Base-by-base conservation (phyloP, 257 asterid genomes). In the Nicotiana sylvestris region DNA sequence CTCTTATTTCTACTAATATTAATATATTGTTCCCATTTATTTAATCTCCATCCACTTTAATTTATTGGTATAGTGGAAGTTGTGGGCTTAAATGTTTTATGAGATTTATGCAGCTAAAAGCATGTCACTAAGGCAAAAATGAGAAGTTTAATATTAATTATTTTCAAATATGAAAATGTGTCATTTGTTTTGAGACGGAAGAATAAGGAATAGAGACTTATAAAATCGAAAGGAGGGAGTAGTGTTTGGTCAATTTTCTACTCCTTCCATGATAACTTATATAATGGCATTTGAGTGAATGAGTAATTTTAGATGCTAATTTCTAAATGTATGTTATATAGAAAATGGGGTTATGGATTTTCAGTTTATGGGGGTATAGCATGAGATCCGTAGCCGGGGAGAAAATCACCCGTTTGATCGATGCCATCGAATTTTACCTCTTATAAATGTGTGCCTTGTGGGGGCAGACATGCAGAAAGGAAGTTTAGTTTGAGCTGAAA, bases 1-100 rank as follows among this genome's bases (percentile, higher is more conserved):
- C 90, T 91, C 81, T 51, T 32, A 5, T 60, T 64, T 21, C 21
- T 21, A 21, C 21, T 21, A 21, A 21, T 21, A 21, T 21, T 21
- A 21, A 21, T 21, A 21, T 21, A 21, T 21, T 21, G 21, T 21
- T 21, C 21, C 21, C 16, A 16, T 67, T 69, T 79, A 18, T 56
- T 0, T 58, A 39, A 21, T 21, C 21, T 78, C 13, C n/a, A 1
- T 77, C 0, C 4, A 11, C 8, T 77, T 77, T 2, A 0, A 10
- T n/a, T 10, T n/a, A 39, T 39, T 39, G 33, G 0, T 2, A 0
- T n/a, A 69, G 78, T 39, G 58, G 21, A 69, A n/a, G 2, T 1
- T 69, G 9, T 69, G 8, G 13, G n/a, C 57, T 70, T 39, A 37
- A 35, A 4, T 2, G 5, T 37, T 17, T 2, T 4, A 2, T 68